Evolutionary conservation across 768 basidiomycete genomes (phyloP).

Genomic region (Lactarius sp.): DNA sequence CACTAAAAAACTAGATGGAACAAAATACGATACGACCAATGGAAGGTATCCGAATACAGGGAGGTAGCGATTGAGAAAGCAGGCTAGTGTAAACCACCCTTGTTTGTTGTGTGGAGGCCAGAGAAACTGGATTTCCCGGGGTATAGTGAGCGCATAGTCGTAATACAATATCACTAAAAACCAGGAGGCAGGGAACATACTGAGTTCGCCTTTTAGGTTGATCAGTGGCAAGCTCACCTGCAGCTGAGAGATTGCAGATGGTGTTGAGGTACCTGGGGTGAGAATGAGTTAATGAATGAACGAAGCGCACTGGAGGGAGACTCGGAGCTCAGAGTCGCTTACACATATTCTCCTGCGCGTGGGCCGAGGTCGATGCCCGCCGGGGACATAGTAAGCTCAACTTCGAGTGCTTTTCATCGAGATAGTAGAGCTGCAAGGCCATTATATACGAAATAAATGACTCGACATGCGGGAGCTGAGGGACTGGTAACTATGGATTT

Average conservation of each 20-base stretch:
- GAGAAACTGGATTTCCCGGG: constrained; percentile 38
- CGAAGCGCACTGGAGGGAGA: neutral
- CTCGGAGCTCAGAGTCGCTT: neutral
- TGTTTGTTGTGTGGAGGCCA: constrained; percentile 39
- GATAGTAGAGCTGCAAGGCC: neutral
- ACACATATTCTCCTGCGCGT: constrained; percentile 2
- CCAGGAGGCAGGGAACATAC: neutral
- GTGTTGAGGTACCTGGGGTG: constrained; percentile 10
- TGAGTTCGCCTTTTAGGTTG: neutral
- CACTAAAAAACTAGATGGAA: neutral
- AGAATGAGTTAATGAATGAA: neutral
- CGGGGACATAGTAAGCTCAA: constrained; percentile 6
- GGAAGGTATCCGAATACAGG: constrained; percentile 37
- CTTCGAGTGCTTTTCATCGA: neutral
- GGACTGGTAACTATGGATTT: neutral
- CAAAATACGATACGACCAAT: constrained; percentile 28
- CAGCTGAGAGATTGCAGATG: neutral
- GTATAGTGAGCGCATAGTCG: constrained; percentile 31
- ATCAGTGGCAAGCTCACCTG: neutral
- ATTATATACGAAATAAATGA: neutral
- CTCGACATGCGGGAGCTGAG: neutral
- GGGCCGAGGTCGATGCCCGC: neutral
- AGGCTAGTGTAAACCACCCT: constrained; percentile 39
- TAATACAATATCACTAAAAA: constrained; percentile 31
- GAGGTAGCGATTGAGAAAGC: constrained; percentile 48